Percentiles rank a stretch among this genome's conserved stretches.
These are phyloP conservation scores for Leishmania mexicana DNA, from an alignment of 208 protist genomes.

Conservation along the genomic window DNA sequence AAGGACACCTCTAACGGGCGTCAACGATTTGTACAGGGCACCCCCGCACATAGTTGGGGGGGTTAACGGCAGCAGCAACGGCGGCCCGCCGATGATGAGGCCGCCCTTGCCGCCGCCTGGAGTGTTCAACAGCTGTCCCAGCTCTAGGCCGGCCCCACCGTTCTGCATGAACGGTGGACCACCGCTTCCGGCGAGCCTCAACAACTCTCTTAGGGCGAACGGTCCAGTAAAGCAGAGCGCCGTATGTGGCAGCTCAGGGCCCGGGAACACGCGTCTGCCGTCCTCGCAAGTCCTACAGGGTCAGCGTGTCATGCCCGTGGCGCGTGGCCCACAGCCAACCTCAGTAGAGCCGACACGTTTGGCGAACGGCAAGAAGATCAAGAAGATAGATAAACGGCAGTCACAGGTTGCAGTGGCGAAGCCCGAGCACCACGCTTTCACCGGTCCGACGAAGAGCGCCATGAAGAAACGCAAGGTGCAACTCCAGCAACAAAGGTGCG, in stretches of 20 bases:
- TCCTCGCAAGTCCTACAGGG: slow-evolving; percentile 2
- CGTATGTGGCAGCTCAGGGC: neutral
- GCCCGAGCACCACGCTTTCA: slow-evolving; percentile 1
- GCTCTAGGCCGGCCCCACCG: neutral
- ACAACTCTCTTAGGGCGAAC: neutral
- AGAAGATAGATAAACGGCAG: slow-evolving; percentile 14
- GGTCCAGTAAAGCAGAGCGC: neutral
- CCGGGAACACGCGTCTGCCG: neutral
- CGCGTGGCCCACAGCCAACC: slow-evolving; percentile 52
- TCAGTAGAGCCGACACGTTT: slow-evolving; percentile 35
- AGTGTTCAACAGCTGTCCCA: neutral
- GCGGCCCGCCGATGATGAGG: neutral
- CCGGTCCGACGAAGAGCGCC: slow-evolving; percentile 16
- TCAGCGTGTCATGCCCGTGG: slow-evolving; percentile 22
- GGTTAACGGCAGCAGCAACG: neutral
- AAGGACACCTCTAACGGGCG: no score
- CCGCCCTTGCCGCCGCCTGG: neutral
- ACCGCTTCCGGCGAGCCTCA: neutral
- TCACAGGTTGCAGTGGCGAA: slow-evolving; percentile 3
- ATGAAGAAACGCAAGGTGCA: slow-evolving; percentile 1
- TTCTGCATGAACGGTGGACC: neutral
- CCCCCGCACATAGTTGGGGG: neutral
- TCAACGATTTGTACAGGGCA: neutral
- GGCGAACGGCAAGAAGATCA: slow-evolving; percentile 32
- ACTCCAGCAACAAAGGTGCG: neutral